phyloP scores from a whole-genome alignment of 2,329 filamentous ascomycete genomes.

The Nothophaeocryptopus gaeumannii region DNA sequence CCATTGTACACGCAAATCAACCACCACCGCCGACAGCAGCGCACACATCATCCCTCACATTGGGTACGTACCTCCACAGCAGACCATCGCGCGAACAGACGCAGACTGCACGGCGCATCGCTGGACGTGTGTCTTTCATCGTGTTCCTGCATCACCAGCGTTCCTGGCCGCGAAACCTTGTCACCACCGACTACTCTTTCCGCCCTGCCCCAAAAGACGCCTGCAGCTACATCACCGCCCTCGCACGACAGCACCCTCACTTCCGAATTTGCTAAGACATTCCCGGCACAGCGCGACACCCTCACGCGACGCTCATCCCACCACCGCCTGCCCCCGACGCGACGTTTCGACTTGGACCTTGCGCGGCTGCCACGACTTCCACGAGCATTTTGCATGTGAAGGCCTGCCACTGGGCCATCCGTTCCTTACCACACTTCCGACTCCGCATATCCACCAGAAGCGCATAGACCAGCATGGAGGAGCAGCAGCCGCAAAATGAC shows the following conservation, averaged over 20 bases:
- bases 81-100: too few relatives aligned
- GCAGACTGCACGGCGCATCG: too few relatives aligned
- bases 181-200: too few relatives aligned
- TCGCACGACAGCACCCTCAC: too few relatives aligned
- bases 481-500: constrained; percentile 77
- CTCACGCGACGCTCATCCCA: neutral
- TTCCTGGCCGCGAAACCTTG: too few relatives aligned
- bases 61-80: neutral
- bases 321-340: constrained; percentile 2
- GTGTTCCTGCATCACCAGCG: neutral
- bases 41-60: neutral
- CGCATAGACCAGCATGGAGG: constrained; percentile 66
- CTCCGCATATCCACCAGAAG: neutral
- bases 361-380: constrained; percentile 11
- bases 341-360: constrained; percentile 7
- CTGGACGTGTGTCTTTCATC: too few relatives aligned
- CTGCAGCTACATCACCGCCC: too few relatives aligned
- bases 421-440: constrained; percentile 24
- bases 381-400: constrained; percentile 18
- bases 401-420: constrained; percentile 26
- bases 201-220: too few relatives aligned
- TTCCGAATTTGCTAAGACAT: too few relatives aligned
- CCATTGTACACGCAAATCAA: neutral
- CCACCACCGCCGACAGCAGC: neutral
- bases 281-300: neutral